A percentile compares a stretch with the other conserved stretches of the same genome.
phyloP scores from a whole-genome alignment of 2,329 filamentous ascomycete genomes.

The Phaeophleospora eucalypticola region DNA sequence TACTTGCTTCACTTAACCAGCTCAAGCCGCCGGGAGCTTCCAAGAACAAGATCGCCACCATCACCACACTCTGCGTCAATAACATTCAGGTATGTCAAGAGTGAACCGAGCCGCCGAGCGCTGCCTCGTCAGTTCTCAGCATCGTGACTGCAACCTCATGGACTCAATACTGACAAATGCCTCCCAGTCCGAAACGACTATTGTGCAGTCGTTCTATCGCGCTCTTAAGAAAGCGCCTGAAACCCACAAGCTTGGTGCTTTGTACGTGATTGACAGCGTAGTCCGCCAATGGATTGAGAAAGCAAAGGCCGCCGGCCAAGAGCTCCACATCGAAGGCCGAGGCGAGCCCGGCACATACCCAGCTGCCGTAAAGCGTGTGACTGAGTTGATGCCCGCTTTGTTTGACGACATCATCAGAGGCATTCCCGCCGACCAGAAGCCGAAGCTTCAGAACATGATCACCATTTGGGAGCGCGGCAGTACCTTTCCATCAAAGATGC shows the following conservation, averaged over 20 bases:
- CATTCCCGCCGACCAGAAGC: conserved; percentile 93
- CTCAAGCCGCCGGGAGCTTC: conserved; percentile 93
- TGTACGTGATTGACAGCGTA: conserved; percentile 99
- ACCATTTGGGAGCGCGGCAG: conserved; percentile 97
- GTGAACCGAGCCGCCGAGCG: too few relatives aligned
- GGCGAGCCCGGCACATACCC: conserved; percentile 90
- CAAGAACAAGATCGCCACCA: conserved; percentile 80
- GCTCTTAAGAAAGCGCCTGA: conserved; percentile 93
- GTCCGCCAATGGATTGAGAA: conserved; percentile 97
- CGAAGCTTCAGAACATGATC: conserved; percentile 91
- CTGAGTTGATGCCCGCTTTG: conserved; percentile 84
- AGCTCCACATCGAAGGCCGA: conserved; percentile 60
- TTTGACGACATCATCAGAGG: conserved; percentile 93
- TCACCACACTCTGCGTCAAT: conserved; percentile 81
- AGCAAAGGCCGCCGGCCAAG: conserved; percentile 78
- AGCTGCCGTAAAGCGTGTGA: conserved; percentile 93
- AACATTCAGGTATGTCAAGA: conserved; percentile 73
- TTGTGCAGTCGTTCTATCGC: conserved; percentile 94
- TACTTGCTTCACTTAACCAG: conserved; percentile 84
- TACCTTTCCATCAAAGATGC: conserved; percentile 78
- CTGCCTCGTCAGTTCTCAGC: background rate
- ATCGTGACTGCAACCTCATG: background rate
- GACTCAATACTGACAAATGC: conserved; percentile 14
- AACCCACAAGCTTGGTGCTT: conserved; percentile 95
- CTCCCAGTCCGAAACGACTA: conserved; percentile 81